Percentiles rank a stretch among this genome's conserved stretches.
These are phyloP conservation scores for Gossypium longicalyx DNA, from an alignment of 345 rosid genomes.

Conservation along the genomic window DNA sequence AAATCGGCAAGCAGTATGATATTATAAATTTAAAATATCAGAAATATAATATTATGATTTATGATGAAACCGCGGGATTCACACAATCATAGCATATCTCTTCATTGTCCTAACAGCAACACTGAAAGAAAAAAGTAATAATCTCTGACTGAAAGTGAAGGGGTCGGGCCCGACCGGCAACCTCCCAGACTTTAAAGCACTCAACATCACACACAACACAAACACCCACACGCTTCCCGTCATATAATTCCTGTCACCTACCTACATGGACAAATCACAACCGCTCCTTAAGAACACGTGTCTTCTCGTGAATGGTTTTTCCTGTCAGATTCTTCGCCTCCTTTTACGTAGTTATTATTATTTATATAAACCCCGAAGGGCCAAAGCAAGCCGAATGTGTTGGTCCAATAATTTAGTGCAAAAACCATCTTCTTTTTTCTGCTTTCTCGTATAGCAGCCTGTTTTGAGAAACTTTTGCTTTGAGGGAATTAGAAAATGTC, in stretches of 20 bases:
- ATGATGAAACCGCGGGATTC: not conserved
- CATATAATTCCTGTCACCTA: conserved; percentile 7
- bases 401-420: conserved; percentile 8
- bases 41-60: not conserved
- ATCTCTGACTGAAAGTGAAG: conserved; percentile 10
- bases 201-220: not conserved
- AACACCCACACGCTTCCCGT: conserved; percentile 30
- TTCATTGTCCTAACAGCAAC: not conserved
- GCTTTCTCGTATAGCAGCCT: not conserved
- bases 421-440: not conserved
- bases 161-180: conserved; percentile 16
- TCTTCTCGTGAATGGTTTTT: conserved; percentile 22
- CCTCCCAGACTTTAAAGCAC: conserved; percentile 14
- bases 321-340: conserved; percentile 2
- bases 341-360: not conserved
- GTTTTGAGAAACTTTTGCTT: not conserved
- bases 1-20: too few relatives aligned
- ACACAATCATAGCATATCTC: conserved; percentile 1
- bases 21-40: too few relatives aligned
- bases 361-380: not conserved
- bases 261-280: conserved; percentile 37
- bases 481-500: conserved; percentile 15
- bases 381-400: conserved; percentile 12
- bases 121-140: not conserved
- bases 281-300: conserved; percentile 39